Evolutionary conservation across 768 basidiomycete genomes (phyloP).

Genomic region (Russula emetica): DNA sequence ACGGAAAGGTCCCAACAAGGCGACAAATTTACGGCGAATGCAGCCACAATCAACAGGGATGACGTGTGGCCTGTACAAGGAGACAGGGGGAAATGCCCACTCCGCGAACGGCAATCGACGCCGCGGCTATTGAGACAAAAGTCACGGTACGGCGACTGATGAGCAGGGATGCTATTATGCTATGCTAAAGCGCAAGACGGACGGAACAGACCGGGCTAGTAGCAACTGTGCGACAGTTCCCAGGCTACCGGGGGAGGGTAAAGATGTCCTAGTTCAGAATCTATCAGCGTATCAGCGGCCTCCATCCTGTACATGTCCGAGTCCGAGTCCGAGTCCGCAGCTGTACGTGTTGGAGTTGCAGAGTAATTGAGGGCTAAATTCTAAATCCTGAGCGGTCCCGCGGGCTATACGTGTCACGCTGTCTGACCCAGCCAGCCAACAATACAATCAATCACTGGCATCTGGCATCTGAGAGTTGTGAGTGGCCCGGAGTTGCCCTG

Average conservation of each 20-base stretch:
- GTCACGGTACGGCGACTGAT: background rate
- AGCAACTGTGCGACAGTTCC: conserved; percentile 3
- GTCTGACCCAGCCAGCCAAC: background rate
- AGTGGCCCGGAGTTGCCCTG: background rate
- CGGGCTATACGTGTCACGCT: background rate
- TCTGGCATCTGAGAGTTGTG: background rate
- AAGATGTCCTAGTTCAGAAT: background rate
- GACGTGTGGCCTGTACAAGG: conserved; percentile 3
- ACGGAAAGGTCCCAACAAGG: conserved; percentile 9
- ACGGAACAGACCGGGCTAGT: background rate
- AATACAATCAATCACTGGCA: background rate
- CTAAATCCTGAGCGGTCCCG: background rate
- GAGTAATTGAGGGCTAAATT: background rate
- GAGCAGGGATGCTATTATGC: background rate
- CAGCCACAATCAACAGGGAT: conserved; percentile 3
- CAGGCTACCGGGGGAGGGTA: conserved; percentile 7
- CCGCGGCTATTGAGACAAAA: background rate
- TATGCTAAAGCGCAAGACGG: background rate
- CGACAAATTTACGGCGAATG: conserved; percentile 6
- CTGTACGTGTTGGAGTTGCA: background rate
- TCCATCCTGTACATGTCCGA: conserved; percentile 3
- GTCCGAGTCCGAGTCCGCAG: background rate
- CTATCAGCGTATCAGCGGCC: conserved; percentile 7
- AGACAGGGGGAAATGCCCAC: background rate
- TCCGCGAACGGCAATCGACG: background rate